phyloP scores from a whole-genome alignment of 2,329 filamentous ascomycete species.

The Dactylonectria estremocensis region DNA sequence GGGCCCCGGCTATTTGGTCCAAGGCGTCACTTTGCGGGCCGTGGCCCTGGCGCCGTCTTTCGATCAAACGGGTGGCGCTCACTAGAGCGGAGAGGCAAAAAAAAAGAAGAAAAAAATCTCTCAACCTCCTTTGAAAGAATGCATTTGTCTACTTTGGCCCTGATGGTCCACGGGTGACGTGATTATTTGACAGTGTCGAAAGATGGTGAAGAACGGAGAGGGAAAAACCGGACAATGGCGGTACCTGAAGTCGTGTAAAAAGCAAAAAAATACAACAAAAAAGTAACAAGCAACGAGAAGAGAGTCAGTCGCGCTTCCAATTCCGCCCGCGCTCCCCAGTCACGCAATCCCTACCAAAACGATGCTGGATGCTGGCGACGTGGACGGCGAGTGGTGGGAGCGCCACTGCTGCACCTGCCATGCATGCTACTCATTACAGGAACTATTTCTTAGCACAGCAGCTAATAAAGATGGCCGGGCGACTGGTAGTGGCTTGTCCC shows the following conservation, averaged over 20 bases:
- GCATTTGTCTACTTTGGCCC: not conserved
- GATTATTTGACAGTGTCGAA: no score
- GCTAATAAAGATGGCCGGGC: not conserved
- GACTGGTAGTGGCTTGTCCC: no score
- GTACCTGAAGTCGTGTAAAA: not conserved
- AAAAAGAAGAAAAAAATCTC: not conserved
- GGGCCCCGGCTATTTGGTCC: not conserved
- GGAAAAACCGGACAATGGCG: not conserved
- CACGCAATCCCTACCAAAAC: not conserved
- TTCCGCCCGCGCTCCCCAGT: not conserved
- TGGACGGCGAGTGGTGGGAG: not conserved
- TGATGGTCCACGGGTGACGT: not conserved
- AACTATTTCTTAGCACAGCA: no score
- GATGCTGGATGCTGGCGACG: not conserved
- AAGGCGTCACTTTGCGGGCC: not conserved
- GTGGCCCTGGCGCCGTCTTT: not conserved
- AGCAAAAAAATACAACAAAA: not conserved
- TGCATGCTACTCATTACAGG: not conserved
- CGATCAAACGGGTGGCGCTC: not conserved
- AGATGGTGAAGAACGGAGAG: not conserved
- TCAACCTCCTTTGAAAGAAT: not conserved
- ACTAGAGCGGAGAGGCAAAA: not conserved
- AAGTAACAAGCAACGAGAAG: not conserved
- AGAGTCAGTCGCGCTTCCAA: not conserved
- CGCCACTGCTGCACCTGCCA: not conserved